phyloP scores from a whole-genome alignment of 805 yeast species.

The Kuraishia capsulata region DNA sequence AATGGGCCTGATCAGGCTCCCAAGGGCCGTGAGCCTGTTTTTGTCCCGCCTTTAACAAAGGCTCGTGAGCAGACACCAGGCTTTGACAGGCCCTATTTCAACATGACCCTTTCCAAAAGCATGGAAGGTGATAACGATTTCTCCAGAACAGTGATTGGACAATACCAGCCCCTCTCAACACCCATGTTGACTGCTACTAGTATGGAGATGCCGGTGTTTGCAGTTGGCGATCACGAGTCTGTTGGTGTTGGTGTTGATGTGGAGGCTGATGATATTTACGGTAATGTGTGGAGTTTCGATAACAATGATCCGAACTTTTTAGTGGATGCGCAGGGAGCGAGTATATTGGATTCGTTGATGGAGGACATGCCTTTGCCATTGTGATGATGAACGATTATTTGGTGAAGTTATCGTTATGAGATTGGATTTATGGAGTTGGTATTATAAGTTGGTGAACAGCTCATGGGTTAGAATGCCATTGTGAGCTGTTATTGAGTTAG shows the following conservation, averaged over 20 bases:
- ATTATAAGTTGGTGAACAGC: no score
- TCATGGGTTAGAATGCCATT: no score
- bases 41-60: background rate
- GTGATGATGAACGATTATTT: background rate
- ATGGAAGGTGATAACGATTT: background rate
- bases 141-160: background rate
- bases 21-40: background rate
- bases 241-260: background rate
- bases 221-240: background rate
- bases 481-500: no score
- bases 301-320: slow-evolving; percentile 2
- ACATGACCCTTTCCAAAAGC: background rate
- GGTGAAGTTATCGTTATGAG: no score
- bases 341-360: background rate
- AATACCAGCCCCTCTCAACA: background rate
- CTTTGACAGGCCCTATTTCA: background rate
- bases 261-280: background rate
- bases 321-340: background rate
- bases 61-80: background rate
- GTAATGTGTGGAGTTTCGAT: background rate
- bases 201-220: background rate
- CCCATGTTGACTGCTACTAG: background rate
- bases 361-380: background rate
- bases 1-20: background rate
- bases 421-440: no score